Evolutionary conservation across 768 basidiomycete species (phyloP), one percentile per base, ranked within the genome.

Genomic region (Tulasnella sp.): DNA sequence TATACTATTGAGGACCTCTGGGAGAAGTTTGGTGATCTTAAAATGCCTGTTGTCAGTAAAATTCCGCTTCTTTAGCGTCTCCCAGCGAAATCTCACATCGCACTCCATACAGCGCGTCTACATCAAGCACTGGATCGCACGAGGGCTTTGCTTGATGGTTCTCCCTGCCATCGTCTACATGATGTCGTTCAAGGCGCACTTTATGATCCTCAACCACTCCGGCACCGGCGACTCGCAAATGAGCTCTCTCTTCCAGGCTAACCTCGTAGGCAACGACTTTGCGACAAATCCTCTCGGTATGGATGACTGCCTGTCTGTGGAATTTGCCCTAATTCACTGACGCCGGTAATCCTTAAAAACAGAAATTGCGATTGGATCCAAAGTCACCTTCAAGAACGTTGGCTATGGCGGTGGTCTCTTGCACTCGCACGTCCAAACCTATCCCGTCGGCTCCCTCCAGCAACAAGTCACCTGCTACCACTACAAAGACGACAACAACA

Each of bases 401-500:
- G 97, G 96, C 14, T 99, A 93, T 87, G 97, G 97, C 19, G 97
- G 97, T 71, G 97, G 97, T 36, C 87, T 99, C 4, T 85, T 99
- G 3, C 97, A 99, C 82, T 99, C 97, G 4, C 97, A 99, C 82
- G 88, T 95, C n/a, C 97, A 98, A 81, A 91, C 94, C 0, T 97
- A 91, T 82, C 97, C 97, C 0, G 86, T 91, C 29, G 97, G 97
- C 15, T 97, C 96, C 0, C 85, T 85, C 76, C 97, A 99, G 81
- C 97, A 99, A 80, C 97, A 99, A 83, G 90, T 99, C 3, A 99
- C 97, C 0, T 99, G 97, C 83, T 99, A 99, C 82, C 97, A 99
- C 85, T 99, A 99, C 89, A 98, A 97, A 85, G 97, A 99, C 81
- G 90, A 91, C 69, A 99, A 99, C 87, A 99, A 99, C 84, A 87